Conservation (phyloP, 1,284 basidiomycete species). For the Amylostereum areolatum region DNA sequence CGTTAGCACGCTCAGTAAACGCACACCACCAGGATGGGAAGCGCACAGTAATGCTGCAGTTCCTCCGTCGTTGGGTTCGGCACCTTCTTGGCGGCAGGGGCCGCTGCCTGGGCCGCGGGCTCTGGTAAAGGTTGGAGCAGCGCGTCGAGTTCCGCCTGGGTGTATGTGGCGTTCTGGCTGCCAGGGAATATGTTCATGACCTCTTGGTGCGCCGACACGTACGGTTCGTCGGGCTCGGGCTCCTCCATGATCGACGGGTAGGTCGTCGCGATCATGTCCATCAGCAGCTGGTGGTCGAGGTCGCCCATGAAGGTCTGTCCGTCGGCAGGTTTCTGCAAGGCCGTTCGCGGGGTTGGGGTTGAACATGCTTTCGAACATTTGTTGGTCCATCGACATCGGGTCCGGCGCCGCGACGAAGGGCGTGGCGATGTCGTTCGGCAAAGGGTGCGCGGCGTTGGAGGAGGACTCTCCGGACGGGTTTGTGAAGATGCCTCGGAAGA, state of each 20-base stretch:
- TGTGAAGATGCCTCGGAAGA: conserved; percentile 14
- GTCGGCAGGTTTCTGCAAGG: too few species aligned
- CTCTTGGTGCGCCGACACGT: neutral
- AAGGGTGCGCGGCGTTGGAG: too few species aligned
- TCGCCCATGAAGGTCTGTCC: neutral
- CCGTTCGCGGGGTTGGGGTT: neutral
- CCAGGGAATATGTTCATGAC: neutral
- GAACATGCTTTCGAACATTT: neutral
- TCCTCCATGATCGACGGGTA: neutral
- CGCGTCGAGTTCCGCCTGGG: conserved; percentile 2
- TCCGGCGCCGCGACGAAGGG: neutral
- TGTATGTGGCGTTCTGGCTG: conserved; percentile 5
- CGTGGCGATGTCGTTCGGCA: neutral
- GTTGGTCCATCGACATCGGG: neutral
- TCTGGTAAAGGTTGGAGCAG: conserved; percentile 1
- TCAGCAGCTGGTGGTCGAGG: conserved; percentile 9
- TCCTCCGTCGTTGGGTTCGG: conserved; percentile 12
- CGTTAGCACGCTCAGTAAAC: neutral
- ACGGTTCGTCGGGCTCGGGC: neutral
- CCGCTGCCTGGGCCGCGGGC: neutral
- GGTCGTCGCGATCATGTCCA: conserved; percentile 9
- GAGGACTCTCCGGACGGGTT: too few species aligned
- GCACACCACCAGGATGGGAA: neutral
- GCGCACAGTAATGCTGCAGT: conserved; percentile 20
- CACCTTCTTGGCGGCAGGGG: too few species aligned